A percentile compares a stretch with the other conserved stretches of the same genome.
phyloP scores from a whole-genome alignment of 73 alveolate genomes.

The Blepharisma japonicum region DNA sequence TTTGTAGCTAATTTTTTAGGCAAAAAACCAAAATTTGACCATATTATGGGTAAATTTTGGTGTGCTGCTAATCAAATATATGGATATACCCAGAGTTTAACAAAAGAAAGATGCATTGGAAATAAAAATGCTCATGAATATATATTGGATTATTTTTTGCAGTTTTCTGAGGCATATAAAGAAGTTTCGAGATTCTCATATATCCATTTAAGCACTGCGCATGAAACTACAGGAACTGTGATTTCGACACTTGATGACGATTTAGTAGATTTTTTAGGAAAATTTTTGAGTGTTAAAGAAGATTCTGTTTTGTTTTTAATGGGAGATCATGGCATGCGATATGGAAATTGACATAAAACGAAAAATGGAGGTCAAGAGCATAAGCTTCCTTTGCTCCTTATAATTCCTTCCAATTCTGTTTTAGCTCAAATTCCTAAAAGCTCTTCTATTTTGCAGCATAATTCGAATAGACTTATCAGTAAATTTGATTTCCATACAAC shows the following conservation, averaged over 20 bases:
- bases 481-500: slow-evolving; percentile 29
- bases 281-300: neutral
- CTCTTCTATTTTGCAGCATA: neutral
- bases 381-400: slow-evolving; percentile 21
- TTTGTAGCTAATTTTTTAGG: neutral
- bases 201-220: slow-evolving; percentile 28
- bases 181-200: neutral
- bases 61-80: neutral
- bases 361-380: slow-evolving; percentile 20
- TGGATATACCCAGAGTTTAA: neutral
- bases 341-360: neutral
- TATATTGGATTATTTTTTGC: slow-evolving; percentile 5
- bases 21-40: slow-evolving; percentile 12
- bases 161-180: slow-evolving; percentile 19
- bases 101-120: slow-evolving; percentile 24
- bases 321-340: slow-evolving; percentile 37
- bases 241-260: slow-evolving; percentile 17
- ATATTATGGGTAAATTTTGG: neutral
- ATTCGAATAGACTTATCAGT: slow-evolving; percentile 16
- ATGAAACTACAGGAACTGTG: slow-evolving; percentile 29
- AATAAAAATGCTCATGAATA: slow-evolving; percentile 20
- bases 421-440: neutral
- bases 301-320: slow-evolving; percentile 20
- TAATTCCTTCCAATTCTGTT: neutral
- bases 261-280: neutral